Base-by-base conservation (phyloP, 257 asterid species). In the Sherardia arvensis region DNA sequence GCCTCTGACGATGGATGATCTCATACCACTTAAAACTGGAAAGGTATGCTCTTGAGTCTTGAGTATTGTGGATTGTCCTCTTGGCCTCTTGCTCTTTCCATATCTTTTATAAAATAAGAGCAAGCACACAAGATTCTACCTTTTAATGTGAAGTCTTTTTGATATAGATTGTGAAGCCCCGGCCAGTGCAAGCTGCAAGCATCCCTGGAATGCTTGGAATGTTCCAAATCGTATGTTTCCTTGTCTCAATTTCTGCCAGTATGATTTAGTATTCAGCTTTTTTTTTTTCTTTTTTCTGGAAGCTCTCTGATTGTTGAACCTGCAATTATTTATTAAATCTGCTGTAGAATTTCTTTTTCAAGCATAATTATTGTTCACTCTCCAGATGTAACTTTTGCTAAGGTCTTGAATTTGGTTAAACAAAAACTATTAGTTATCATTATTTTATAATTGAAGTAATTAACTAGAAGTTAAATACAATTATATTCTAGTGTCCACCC, bases 141-240 rank as follows among this genome's bases (percentile, higher is more conserved):
- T 28, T 17, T 28, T 58, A 28, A 23, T 5, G 9, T 59, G 72
- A 38, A 22, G 47, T 9, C 71, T 29, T 53, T 17, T 33, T 21
- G 10, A 18, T 80, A 85, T 84, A 93, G 97, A 83, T 90, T 57
- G 92, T 87, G 79, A 93, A 93, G 81, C 97, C 97, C 55, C 83
- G 99, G 61, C 86, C 95, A 7, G 90, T 87, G 73, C 97, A 93
- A 82, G 94, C 97, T 74, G 99, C 97, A 58, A 93, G 97, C 71
- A 87, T 93, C 70, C 99, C 97, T 64, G 97, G 97, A 73, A 93
- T 93, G 99, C 73, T 93, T 78, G 99, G 99, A 73, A 81, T 87
- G 94, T 93, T 93, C 75, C 99, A 93, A 77, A 84, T 84, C 59
- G 99, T 90, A 83, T 7, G 88, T 77, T 51, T 62, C 40, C 59